Evolutionary conservation across 2,329 filamentous ascomycete species (phyloP), one percentile per base, ranked within the genome.

Genomic region (Neodidymelliopsis sp.): DNA sequence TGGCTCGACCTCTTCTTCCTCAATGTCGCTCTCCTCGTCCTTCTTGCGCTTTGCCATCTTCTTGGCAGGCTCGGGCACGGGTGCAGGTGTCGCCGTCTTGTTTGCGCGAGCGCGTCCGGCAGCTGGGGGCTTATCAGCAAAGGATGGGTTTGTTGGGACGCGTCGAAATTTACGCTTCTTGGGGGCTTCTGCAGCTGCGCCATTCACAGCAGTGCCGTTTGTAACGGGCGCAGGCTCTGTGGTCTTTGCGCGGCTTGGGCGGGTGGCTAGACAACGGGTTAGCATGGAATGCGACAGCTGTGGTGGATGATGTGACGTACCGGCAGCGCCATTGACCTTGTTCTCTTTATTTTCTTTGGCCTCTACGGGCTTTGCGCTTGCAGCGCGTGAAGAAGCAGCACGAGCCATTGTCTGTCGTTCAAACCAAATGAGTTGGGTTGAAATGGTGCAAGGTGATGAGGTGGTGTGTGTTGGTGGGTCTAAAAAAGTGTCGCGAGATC

Each of bases 21-120:
- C 60, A 6, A 52, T 40, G 18, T 64, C 62, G 44, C 50, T 60
- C 34, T 60, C 59, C 11, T 62, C 65, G 16, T 59, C 65, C 54
- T 69, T 65, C 56, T 70, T 70, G 54, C 65, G 65, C 59, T 70
- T 71, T 7, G 48, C 54, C 42, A 54, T 53, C 54, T 57, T 48
- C 52, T 53, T 60, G 15, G 54, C 42, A 10, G 54, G 47, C 25
- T 49, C 51, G n/a, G 56, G 35, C 31, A 48, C 53, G 23, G 62
- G 50, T 6, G 57, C 58, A 24, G 66, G 56, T 16, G 55, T 61
- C 18, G 48, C 59, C 19, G 54, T 54, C 46, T 63, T 55, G 41
- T 56, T 56, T 33, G 62, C 35, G 54, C 63, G 64, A 13, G 45
- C 49, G 25, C 55, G 57, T 42, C 22, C 53, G 50, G 49, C 50